Conservation (phyloP, 2,329 filamentous ascomycete genomes). For the Alternaria solani region DNA sequence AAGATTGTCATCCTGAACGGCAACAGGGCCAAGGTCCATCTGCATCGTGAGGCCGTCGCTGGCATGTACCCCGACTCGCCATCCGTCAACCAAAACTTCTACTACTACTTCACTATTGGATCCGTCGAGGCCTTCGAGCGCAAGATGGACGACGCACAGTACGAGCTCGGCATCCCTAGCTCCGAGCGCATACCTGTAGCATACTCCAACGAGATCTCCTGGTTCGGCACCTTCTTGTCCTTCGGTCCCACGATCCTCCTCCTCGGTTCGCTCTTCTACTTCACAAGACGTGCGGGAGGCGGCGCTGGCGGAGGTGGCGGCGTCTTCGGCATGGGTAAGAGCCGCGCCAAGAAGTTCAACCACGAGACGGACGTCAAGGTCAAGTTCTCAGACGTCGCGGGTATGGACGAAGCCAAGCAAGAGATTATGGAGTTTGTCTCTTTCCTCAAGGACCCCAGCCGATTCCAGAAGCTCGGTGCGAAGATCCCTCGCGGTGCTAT, state of each 20-base stretch:
- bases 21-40: conserved; percentile 78
- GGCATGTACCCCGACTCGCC: conserved; percentile 79
- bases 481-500: conserved; percentile 98
- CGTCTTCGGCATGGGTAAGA: conserved; percentile 96
- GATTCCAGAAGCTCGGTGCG: conserved; percentile 91
- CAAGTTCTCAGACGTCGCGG: conserved; percentile 95
- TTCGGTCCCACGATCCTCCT: conserved; percentile 90
- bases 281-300: conserved; percentile 76
- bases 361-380: conserved; percentile 96
- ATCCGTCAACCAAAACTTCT: conserved; percentile 72
- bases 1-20: conserved; percentile 84
- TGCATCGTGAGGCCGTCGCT: conserved; percentile 77
- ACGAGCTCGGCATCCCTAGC: conserved; percentile 83
- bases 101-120: conserved; percentile 95
- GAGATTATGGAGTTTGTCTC: conserved; percentile 99
- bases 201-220: conserved; percentile 79
- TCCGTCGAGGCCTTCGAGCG: conserved; percentile 93
- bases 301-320: conserved; percentile 67
- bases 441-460: conserved; percentile 91
- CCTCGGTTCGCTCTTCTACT: conserved; percentile 81
- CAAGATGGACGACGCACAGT: conserved; percentile 85
- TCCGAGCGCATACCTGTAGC: conserved; percentile 92
- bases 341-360: conserved; percentile 95
- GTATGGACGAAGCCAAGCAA: conserved; percentile 96
- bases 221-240: conserved; percentile 75